phyloP scores from a whole-genome alignment of 257 asterid genomes.

The Capsicum pubescens region DNA sequence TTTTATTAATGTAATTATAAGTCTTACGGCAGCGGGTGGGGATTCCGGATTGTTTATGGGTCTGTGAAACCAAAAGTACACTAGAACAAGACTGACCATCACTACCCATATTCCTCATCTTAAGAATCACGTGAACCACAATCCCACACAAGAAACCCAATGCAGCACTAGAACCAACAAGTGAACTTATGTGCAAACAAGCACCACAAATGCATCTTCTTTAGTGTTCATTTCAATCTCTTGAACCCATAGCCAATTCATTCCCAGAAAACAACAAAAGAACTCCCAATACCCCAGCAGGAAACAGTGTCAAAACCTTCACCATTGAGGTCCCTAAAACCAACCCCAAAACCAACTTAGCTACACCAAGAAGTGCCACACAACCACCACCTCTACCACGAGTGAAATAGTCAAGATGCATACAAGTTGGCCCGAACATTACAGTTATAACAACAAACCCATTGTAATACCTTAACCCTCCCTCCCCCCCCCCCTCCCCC shows the following conservation, averaged over 20 bases:
- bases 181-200: conserved; percentile 69
- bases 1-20: too few relatives aligned
- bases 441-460: too few relatives aligned
- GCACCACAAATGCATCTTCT: conserved; percentile 82
- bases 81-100: conserved; percentile 38
- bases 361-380: conserved; percentile 76
- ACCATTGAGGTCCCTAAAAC: conserved; percentile 71
- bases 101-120: conserved; percentile 52
- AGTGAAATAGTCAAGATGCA: too few relatives aligned
- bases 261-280: conserved; percentile 74
- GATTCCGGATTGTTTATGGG: not conserved
- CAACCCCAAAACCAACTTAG: conserved; percentile 62
- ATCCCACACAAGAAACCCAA: conserved; percentile 74
- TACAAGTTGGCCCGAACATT: too few relatives aligned
- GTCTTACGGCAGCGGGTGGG: too few relatives aligned
- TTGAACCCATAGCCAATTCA: conserved; percentile 61
- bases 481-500: too few relatives aligned
- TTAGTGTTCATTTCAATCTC: conserved; percentile 62
- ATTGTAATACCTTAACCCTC: too few relatives aligned
- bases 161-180: conserved; percentile 79
- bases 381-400: conserved; percentile 78
- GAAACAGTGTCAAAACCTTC: conserved; percentile 56
- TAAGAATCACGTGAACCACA: conserved; percentile 58
- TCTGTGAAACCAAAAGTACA: conserved; percentile 37
- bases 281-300: conserved; percentile 73